Base-by-base conservation (phyloP, 2,329 filamentous ascomycete genomes). In the Penicillium sp. region DNA sequence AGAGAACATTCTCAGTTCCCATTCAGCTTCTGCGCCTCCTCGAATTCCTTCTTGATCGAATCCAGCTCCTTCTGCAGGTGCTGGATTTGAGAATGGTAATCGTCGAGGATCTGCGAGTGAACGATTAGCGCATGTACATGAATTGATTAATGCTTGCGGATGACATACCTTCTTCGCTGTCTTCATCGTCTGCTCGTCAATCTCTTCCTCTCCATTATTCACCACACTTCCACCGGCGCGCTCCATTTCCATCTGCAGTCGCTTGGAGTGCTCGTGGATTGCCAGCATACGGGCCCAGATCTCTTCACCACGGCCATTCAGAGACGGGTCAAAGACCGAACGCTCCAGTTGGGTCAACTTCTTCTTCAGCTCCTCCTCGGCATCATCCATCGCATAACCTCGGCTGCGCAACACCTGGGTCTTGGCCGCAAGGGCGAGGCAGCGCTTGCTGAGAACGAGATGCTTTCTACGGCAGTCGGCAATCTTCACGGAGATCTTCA, bases 251-350 rank as follows among this genome's bases (percentile, higher is more conserved):
- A 74, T 71, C 58, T 84, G 80, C 48, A 86, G 63, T 60, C 78
- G 75, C 59, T 78, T 77, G 41, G 79, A 78, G 47, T 81, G 72
- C 61, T 84, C 81, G 47, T 81, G 72, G 46, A 85, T 76, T 6
- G 78, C 77, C 42, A 83, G 75, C 81, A 86, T 83, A 33, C 82
- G 72, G 27, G 82, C 82, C 82, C 82, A 86, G 48, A 85, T 81
- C 66, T 85, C 82, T 63, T 86, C 82, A 50, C 79, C 79, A 20
- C 81, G 71, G 4, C 81, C 82, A 39, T 75, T 76, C 41, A 84
- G 72, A 4, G 78, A 76, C 0, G 82, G 81, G 59, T 86, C 82
- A 44, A 81, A 79, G 2, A 82, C 79, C 43, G 75, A 73, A 45
- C 76, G 76, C 64, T 84, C 80, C 42, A 86, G 68, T 50, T 75